phyloP scores from a whole-genome alignment of 345 rosid species.

The Balakata baccata region DNA sequence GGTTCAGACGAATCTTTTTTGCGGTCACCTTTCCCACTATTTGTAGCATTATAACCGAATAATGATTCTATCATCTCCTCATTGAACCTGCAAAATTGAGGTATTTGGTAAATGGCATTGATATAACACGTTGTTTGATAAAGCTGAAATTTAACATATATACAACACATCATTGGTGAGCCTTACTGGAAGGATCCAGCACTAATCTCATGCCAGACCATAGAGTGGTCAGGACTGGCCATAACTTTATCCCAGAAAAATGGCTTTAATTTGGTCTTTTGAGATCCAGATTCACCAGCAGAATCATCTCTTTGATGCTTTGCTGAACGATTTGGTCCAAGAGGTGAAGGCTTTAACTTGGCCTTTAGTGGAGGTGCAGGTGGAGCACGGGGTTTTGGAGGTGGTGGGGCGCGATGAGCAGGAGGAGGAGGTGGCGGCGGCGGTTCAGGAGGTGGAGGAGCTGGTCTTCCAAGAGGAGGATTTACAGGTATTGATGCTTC shows the following conservation, averaged over 20 bases:
- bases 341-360: slow-evolving; percentile 18
- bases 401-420: slow-evolving; percentile 13
- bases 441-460: slow-evolving; percentile 13
- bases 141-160: not conserved
- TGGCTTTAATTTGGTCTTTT: slow-evolving; percentile 28
- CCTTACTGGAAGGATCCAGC: slow-evolving; percentile 34
- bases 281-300: slow-evolving; percentile 5
- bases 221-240: slow-evolving; percentile 25
- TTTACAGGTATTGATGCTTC: slow-evolving; percentile 15
- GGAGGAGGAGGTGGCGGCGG: slow-evolving; percentile 19
- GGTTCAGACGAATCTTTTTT: slow-evolving; percentile 19
- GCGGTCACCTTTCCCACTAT: slow-evolving; percentile 12
- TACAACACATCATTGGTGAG: not conserved
- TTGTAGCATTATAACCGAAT: slow-evolving; percentile 20
- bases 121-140: not conserved
- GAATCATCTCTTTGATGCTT: slow-evolving; percentile 3
- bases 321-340: slow-evolving; percentile 9
- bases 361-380: slow-evolving; percentile 29
- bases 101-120: not conserved
- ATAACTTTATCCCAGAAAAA: slow-evolving; percentile 33
- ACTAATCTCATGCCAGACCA: slow-evolving; percentile 35
- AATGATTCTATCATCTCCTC: slow-evolving; percentile 36
- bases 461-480: slow-evolving; percentile 28
- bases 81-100: slow-evolving; percentile 22
- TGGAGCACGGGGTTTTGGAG: slow-evolving; percentile 24